Evolutionary conservation across 1,284 basidiomycete genomes (phyloP), one percentile per base, ranked within the genome.

Genomic region (Sanghuangporus baumii): DNA sequence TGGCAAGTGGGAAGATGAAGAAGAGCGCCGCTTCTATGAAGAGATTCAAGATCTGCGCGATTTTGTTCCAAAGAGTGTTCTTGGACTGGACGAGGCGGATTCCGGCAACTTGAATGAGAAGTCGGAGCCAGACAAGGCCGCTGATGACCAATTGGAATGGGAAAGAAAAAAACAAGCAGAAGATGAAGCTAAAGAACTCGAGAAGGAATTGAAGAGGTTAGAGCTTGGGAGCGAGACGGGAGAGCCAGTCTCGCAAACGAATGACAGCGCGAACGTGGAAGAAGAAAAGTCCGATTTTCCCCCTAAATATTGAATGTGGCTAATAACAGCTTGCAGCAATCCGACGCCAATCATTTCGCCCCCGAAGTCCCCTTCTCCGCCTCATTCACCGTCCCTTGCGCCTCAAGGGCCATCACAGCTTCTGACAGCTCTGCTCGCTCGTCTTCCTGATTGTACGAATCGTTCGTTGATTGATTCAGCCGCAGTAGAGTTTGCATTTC

Each of bases 1-100:
- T 2, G 91, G 93, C 2, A 96, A 98, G 70, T 99, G 97, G 97
- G 94, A 96, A 72, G 97, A 99, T 70, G 97, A 99, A 66, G 97
- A 99, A 75, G 95, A 98, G 72, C 83, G 91, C 47, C 81, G 88
- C 57, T 99, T 98, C 76, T 99, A 92, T 71, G 96, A 98, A 72
- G 94, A 98, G 66, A 79, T 98, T 38, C 84, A 93, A 59, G 96
- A 99, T 72, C 75, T 99, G 50, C 89, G 89, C 65, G 94, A 96
- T 65, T 91, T 94, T 63, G 93, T 98, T 0, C 97, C 97, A 0
- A 87, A 86, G 56, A 87, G 86, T 43, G 82, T 98, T 23, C 79
- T 99, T 16, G 95, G 94, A n/a, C 79, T 93, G 60, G 91, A 92
- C 65, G 83, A 83, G 3, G 76, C 78, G n/a, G 76, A 67, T 8